Evolutionary conservation across 75 land plant species (phyloP), one percentile per base, ranked within the genome.

Genomic region (Cupressus sempervirens): DNA sequence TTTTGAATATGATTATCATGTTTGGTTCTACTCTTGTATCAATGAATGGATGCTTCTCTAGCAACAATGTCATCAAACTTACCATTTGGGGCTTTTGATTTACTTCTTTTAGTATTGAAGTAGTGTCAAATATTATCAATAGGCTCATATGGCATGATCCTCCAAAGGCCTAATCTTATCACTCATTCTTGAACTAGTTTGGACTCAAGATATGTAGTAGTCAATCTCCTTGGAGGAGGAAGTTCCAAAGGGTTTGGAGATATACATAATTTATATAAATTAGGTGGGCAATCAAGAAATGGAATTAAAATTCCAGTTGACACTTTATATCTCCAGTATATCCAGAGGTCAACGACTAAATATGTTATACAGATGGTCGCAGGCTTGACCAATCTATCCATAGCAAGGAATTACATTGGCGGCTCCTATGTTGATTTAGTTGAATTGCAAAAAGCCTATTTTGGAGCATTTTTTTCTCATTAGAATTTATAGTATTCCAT

Each of bases 401-500:
- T 83, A 15, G 85, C 46, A 26, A 83, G 90, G 79, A 88, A 84
- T 43, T 87, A 87, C 75, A 40, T 90, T 83, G 89, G 91, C 12
- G 87, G 87, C 75, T 87, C 89, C 30, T 90, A 88, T 82, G 85
- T 86, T 30, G 93, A 95, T 86, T 84, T 93, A 75, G 72, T 93
- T n/a, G 93, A 89, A 35, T 15, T 93, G 12, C 97, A 93, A 45
- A 92, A 91, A 84, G 92, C 85, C 41, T 91, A 93, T 58, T 83
- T 93, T 79, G 91, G 88, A 38, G 84, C 92, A 20, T 76, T 94
- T 85, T 84, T 89, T 80, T 87, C 91, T 20, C 93, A 89, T 80
- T 94, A 96, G 75, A 95, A 91, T 41, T 88, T 89, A 34, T 93
- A 93, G 82, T 85, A 88, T 87, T 87, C 88, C n/a, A 52, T 88